Base-by-base conservation (phyloP, 2,329 filamentous ascomycete species). In the Davidsoniella eucalypti region DNA sequence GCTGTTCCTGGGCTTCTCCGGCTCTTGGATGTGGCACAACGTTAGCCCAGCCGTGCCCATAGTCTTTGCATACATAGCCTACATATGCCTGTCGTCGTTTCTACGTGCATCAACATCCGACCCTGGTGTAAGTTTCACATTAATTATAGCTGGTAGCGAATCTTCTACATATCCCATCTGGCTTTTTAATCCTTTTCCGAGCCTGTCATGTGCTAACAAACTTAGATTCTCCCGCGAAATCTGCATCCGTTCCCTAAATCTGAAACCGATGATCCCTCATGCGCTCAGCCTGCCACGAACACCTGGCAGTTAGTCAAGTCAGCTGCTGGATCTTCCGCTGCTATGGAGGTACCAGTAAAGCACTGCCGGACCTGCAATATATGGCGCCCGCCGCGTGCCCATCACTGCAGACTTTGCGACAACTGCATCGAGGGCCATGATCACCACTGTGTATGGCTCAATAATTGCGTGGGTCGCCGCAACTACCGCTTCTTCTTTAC, bases 401-500 rank as follows among this genome's bases (percentile, higher is more conserved):
- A 98, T 61, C 92, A 98, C 67, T 98, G 92, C 66, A 84, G 92
- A 52, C 75, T 94, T 25, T 98, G 92, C 67, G 90, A 98, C 66
- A 95, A 93, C 64, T 98, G 92, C 63, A 78, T 98, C 54, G 92
- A 98, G 65, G 94, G 87, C 0, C 87, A 95, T 57, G 92, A 98
- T 61, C 92, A 98, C 61, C 92, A 98, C 65, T 98, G 92, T 60
- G 88, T 96, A 14, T 98, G 92, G 92, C 76, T 98, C 55, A 98
- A 98, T 67, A 98, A 98, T 64, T 98, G 92, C 57, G 83, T 98
- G 46, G 92, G 92, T 41, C 82, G 90, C 56, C 85, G 92, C 59
- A 98, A 98, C 67, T 98, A 98, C 67, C 86, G 92, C 55, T 96
- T 90, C 65, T 98, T 98, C 66, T 95, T 96, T 63, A 76, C 84